These are phyloP conservation scores for Limonium bicolor DNA, from an alignment of 148 eudicot genomes.

Conservation along the genomic window DNA sequence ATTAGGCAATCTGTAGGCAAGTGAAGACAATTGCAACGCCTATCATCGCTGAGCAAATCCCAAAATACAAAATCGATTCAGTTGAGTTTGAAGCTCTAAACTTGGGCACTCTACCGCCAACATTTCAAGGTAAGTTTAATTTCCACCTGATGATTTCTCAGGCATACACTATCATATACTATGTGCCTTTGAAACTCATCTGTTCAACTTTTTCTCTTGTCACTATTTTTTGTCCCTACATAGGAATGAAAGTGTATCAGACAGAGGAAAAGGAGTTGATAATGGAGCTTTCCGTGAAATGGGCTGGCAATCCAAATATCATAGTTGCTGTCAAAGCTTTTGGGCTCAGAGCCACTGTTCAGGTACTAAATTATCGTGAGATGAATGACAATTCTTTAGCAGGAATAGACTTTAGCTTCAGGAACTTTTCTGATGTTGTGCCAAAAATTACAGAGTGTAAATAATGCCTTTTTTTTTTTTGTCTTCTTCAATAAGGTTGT, in stretches of 20 bases:
- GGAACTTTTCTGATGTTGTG: no score
- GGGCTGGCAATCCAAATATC: conserved; percentile 12
- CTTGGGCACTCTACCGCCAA: conserved; percentile 75
- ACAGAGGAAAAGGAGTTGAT: conserved; percentile 12
- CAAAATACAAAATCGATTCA: conserved; percentile 71
- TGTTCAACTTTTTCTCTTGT: no score
- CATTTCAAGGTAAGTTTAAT: conserved; percentile 53
- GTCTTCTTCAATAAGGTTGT: no score
- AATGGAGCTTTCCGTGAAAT: conserved; percentile 8
- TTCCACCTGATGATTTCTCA: no score
- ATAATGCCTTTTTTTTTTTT: no score
- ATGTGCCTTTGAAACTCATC: no score
- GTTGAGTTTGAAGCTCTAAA: conserved; percentile 66
- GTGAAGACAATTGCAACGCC: conserved; percentile 63
- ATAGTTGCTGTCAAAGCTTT: conserved; percentile 9
- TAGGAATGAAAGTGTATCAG: conserved; percentile 7
- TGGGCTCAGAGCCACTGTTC: conserved; percentile 46
- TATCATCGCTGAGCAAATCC: conserved; percentile 82
- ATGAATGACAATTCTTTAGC: no score
- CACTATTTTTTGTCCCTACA: no score
- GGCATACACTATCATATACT: no score
- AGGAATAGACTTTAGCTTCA: no score
- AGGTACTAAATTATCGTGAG: no score
- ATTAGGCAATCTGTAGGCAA: conserved; percentile 80
- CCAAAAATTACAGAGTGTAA: no score